A percentile compares a stretch with the other conserved stretches of the same genome.
Evolutionary conservation across 164 flowering plant genomes (phyloP).

Genomic region (Liquidambar formosana): DNA sequence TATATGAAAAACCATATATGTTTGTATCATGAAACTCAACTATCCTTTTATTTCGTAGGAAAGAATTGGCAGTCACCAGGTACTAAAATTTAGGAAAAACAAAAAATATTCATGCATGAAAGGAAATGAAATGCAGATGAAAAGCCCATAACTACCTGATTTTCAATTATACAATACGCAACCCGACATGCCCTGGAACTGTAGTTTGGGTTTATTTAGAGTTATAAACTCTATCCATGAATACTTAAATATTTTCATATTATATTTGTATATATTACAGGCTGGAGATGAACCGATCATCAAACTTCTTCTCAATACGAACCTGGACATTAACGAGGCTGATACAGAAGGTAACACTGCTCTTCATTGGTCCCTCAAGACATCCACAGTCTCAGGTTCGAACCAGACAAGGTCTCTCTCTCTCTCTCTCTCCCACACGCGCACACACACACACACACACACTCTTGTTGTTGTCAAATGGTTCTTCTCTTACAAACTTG

Average conservation of each 20-base stretch:
- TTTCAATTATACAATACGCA: not conserved
- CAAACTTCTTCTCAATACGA: slow-evolving; percentile 45
- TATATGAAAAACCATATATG: too few relatives aligned
- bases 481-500: slow-evolving; percentile 2
- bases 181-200: not conserved
- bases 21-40: too few relatives aligned
- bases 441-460: not conserved
- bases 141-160: not conserved
- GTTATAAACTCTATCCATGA: not conserved
- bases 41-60: too few relatives aligned
- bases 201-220: not conserved
- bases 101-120: too few relatives aligned
- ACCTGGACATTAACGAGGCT: slow-evolving; percentile 36
- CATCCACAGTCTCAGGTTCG: slow-evolving; percentile 10
- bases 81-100: too few relatives aligned
- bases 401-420: slow-evolving; percentile 36
- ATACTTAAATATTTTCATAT: not conserved
- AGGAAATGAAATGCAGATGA: slow-evolving; percentile 2
- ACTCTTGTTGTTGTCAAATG: not conserved
- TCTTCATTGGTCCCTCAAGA: slow-evolving; percentile 52
- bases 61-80: too few relatives aligned
- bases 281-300: slow-evolving; percentile 54
- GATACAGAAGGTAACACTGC: slow-evolving; percentile 62
- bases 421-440: slow-evolving; percentile 19
- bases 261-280: slow-evolving; percentile 24